Conservation (phyloP, 75 land plant genomes). For the Pseudotsuga menziesii region DNA sequence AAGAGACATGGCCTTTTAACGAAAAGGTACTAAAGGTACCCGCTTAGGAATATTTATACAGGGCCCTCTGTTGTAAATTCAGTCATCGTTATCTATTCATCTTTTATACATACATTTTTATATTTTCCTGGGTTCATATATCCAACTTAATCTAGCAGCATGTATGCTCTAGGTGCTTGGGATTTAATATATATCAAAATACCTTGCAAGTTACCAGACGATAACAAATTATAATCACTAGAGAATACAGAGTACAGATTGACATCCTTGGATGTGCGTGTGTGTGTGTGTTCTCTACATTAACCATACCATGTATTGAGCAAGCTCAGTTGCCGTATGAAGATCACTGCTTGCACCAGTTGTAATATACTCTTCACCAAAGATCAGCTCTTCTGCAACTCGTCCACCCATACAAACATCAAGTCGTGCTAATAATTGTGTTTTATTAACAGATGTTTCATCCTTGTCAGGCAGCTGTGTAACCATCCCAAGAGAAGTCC, state of each 20-base stretch:
- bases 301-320: slow-evolving; percentile 85
- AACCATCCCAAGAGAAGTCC: slow-evolving; percentile 94
- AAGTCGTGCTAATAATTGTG: slow-evolving; percentile 90
- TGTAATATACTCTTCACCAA: slow-evolving; percentile 87
- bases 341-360: slow-evolving; percentile 99
- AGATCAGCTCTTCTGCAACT: slow-evolving; percentile 97
- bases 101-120: no score
- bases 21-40: no score
- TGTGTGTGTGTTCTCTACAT: not conserved
- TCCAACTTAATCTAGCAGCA: no score
- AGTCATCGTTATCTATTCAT: no score
- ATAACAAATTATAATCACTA: not conserved
- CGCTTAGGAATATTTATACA: no score
- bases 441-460: slow-evolving; percentile 93
- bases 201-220: no score
- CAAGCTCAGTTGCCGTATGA: slow-evolving; percentile 90
- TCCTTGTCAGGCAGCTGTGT: slow-evolving; percentile 94
- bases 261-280: not conserved
- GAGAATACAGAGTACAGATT: not conserved
- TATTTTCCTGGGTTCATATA: no score
- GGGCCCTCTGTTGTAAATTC: no score
- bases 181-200: not conserved
- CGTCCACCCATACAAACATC: slow-evolving; percentile 99
- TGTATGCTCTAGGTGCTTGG: no score
- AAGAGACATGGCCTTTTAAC: no score